Evolutionary conservation across 805 yeast species (phyloP).

Genomic region (Ogataea nonfermentans): DNA sequence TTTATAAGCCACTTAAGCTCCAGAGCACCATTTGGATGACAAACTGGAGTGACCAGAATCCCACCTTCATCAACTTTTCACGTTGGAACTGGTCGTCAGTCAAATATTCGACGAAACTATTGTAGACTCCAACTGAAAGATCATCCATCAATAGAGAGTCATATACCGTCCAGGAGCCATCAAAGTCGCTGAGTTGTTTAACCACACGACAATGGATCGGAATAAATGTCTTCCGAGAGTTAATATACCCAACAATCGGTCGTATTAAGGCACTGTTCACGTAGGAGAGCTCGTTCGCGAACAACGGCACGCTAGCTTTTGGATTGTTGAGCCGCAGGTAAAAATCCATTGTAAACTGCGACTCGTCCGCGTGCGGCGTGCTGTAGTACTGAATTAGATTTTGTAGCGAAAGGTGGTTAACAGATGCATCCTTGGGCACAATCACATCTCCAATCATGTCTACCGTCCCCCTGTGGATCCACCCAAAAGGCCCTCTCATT

Average conservation of each 20-base stretch:
- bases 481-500: slow-evolving; percentile 91
- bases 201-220: slow-evolving; percentile 82
- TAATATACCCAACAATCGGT: slow-evolving; percentile 94
- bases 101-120: slow-evolving; percentile 84
- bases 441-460: slow-evolving; percentile 91
- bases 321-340: slow-evolving; percentile 80
- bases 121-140: slow-evolving; percentile 82
- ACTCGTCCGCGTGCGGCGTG: slow-evolving; percentile 8
- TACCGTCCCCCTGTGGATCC: slow-evolving; percentile 91
- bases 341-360: slow-evolving; percentile 67
- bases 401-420: slow-evolving; percentile 41
- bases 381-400: slow-evolving; percentile 43
- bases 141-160: slow-evolving; percentile 92
- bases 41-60: slow-evolving; percentile 89
- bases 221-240: slow-evolving; percentile 83
- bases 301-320: slow-evolving; percentile 84
- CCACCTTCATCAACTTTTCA: slow-evolving; percentile 74
- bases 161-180: slow-evolving; percentile 95
- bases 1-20: slow-evolving; percentile 62
- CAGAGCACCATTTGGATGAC: slow-evolving; percentile 77
- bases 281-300: slow-evolving; percentile 84
- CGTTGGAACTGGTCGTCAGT: slow-evolving; percentile 80
- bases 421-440: slow-evolving; percentile 52
- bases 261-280: slow-evolving; percentile 87
- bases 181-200: slow-evolving; percentile 78